Evolutionary conservation across 1,284 basidiomycete genomes (phyloP).

Genomic region (Malassezia japonica): DNA sequence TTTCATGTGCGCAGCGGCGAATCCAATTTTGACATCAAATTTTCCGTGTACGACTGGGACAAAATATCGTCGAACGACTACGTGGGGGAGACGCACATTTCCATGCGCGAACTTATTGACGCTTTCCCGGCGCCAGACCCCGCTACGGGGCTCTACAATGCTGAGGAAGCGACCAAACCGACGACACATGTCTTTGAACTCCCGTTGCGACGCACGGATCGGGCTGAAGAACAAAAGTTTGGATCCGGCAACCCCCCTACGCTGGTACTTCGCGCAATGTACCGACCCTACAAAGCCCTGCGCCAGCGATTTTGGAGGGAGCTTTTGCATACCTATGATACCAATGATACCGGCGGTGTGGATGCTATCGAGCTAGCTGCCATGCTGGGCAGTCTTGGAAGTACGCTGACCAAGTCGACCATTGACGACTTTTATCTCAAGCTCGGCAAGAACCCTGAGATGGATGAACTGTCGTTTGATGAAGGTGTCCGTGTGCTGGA

Average conservation of each 20-base stretch:
- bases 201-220: constrained; percentile 23
- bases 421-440: constrained; percentile 55
- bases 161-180: not conserved
- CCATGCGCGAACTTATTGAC: constrained; percentile 26
- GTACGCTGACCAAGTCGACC: constrained; percentile 72
- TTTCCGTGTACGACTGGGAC: constrained; percentile 45
- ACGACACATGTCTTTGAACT: constrained; percentile 12
- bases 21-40: constrained; percentile 50
- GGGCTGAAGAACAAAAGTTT: constrained; percentile 32
- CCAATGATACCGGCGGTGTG: constrained; percentile 68
- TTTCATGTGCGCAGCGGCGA: constrained; percentile 90
- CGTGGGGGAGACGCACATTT: constrained; percentile 29
- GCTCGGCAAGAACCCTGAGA: constrained; percentile 58
- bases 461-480: constrained; percentile 66
- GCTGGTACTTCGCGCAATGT: constrained; percentile 63
- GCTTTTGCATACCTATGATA: constrained; percentile 81
- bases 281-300: constrained; percentile 71
- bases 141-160: constrained; percentile 29
- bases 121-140: constrained; percentile 30
- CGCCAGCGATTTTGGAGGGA: constrained; percentile 69
- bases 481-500: constrained; percentile 52
- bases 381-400: constrained; percentile 95
- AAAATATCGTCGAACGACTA: constrained; percentile 42
- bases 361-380: constrained; percentile 79
- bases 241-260: constrained; percentile 14